A percentile compares a stretch with the other conserved stretches of the same genome.
Conservation (phyloP, 768 basidiomycete species). For the Tylopilus felleus region DNA sequence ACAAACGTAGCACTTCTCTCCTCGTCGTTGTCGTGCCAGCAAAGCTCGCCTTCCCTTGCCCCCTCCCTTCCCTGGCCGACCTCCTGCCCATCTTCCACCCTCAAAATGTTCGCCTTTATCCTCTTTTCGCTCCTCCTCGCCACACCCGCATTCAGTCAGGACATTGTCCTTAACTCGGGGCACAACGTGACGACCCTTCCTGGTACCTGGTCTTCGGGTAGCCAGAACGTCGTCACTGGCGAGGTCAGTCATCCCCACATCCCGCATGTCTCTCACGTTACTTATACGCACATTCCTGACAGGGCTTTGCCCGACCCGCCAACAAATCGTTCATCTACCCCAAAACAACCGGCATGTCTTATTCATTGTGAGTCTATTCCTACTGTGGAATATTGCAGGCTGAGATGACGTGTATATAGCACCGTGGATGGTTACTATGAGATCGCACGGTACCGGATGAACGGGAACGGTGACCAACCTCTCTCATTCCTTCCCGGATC, state of each 20-base stretch:
- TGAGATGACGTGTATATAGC: conserved; percentile 36
- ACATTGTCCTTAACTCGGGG: conserved; percentile 38
- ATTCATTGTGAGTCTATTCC: conserved; percentile 68
- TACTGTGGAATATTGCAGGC: neutral
- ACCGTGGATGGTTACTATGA: conserved; percentile 79
- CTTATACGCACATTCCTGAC: neutral
- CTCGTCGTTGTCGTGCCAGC: conserved; percentile 8
- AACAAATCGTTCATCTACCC: conserved; percentile 86
- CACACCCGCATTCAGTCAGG: conserved; percentile 32
- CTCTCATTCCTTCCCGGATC: neutral
- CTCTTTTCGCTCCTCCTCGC: conserved; percentile 27
- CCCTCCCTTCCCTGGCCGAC: neutral
- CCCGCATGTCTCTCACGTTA: neutral
- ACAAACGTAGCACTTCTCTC: conserved; percentile 21
- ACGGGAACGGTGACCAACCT: conserved; percentile 62
- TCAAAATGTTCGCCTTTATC: conserved; percentile 17
- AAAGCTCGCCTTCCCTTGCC: conserved; percentile 1
- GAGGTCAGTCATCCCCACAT: conserved; percentile 53
- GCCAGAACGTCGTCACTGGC: conserved; percentile 74
- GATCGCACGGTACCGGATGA: conserved; percentile 86
- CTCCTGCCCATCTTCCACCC: no score
- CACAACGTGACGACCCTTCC: conserved; percentile 68
- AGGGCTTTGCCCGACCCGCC: conserved; percentile 85
- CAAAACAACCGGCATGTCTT: conserved; percentile 78
- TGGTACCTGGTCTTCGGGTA: conserved; percentile 89